phyloP scores from a whole-genome alignment of 1,139 yeast genomes.

The Pichia sp. region DNA sequence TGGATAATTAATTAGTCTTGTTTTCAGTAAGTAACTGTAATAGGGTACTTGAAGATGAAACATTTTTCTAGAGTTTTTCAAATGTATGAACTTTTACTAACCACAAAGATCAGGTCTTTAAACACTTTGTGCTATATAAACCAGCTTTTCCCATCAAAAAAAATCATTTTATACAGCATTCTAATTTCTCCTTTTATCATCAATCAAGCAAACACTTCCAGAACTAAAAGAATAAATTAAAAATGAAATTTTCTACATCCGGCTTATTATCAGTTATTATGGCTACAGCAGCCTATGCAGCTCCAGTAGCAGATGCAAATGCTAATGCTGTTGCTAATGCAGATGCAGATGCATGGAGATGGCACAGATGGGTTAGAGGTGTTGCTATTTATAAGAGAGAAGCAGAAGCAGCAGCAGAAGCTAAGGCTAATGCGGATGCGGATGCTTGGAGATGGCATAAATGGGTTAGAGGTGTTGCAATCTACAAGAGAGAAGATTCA shows the following conservation, averaged over 20 bases:
- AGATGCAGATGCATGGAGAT: slow-evolving; percentile 11
- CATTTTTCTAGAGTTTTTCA: too few species aligned
- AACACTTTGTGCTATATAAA: too few species aligned
- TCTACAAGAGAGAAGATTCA: slow-evolving; percentile 19
- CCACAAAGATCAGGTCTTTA: too few species aligned
- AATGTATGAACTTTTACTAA: too few species aligned
- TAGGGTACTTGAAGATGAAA: too few species aligned
- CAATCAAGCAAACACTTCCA: not conserved
- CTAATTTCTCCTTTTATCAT: not conserved
- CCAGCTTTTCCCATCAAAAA: too few species aligned
- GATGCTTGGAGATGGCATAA: slow-evolving; percentile 14
- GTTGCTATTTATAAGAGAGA: slow-evolving; percentile 10
- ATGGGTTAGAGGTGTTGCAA: slow-evolving; percentile 13
- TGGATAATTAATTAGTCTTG: too few species aligned
- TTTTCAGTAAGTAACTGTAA: too few species aligned
- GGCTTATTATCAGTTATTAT: slow-evolving; percentile 8
- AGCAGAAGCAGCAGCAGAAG: slow-evolving; percentile 11
- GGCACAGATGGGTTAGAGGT: slow-evolving; percentile 5
- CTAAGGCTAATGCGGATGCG: slow-evolving; percentile 15
- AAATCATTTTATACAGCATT: too few species aligned
- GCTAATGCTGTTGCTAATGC: slow-evolving; percentile 11
- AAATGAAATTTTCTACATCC: slow-evolving; percentile 9
- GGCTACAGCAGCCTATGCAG: slow-evolving; percentile 4
- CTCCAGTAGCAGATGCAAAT: slow-evolving; percentile 8
- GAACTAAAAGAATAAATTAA: slow-evolving; percentile 1